phyloP scores from a whole-genome alignment of 805 yeast species.

The Metschnikowia arizonensis region DNA sequence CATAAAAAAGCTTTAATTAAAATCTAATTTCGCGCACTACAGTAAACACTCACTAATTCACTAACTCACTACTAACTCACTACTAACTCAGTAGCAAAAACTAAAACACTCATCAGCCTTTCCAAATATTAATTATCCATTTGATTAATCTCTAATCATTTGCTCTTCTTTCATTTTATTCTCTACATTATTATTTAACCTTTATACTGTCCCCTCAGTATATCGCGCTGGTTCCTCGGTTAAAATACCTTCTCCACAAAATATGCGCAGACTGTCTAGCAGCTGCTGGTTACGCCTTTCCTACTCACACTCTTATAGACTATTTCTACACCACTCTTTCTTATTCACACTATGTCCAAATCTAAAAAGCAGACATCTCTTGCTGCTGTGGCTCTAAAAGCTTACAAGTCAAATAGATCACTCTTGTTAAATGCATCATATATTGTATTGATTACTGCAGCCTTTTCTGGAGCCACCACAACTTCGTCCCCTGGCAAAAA shows the following conservation, averaged over 20 bases:
- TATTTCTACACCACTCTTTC: neutral
- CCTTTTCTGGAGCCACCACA: constrained; percentile 40
- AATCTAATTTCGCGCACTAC: too few relatives aligned
- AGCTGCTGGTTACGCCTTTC: neutral
- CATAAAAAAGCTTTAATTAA: too few relatives aligned
- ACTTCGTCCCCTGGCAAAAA: constrained; percentile 16
- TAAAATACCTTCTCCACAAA: constrained; percentile 5
- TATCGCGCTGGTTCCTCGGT: constrained; percentile 1
- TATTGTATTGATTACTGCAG: constrained; percentile 39
- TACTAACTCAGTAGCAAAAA: too few relatives aligned
- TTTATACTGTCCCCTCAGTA: neutral
- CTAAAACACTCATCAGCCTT: too few relatives aligned
- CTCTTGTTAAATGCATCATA: constrained; percentile 40
- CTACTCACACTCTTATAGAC: too few relatives aligned
- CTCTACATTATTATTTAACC: too few relatives aligned
- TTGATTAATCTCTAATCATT: too few relatives aligned
- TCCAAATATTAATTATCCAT: too few relatives aligned
- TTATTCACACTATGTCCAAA: neutral
- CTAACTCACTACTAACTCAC: too few relatives aligned
- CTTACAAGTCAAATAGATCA: constrained; percentile 39
- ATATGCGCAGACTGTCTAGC: constrained; percentile 1
- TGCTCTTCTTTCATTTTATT: too few relatives aligned
- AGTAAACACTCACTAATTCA: too few relatives aligned
- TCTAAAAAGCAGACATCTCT: constrained; percentile 14
- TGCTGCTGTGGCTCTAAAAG: constrained; percentile 27